phyloP scores from a whole-genome alignment of 352 stramenopile species.

The Phytopythium litorale region DNA sequence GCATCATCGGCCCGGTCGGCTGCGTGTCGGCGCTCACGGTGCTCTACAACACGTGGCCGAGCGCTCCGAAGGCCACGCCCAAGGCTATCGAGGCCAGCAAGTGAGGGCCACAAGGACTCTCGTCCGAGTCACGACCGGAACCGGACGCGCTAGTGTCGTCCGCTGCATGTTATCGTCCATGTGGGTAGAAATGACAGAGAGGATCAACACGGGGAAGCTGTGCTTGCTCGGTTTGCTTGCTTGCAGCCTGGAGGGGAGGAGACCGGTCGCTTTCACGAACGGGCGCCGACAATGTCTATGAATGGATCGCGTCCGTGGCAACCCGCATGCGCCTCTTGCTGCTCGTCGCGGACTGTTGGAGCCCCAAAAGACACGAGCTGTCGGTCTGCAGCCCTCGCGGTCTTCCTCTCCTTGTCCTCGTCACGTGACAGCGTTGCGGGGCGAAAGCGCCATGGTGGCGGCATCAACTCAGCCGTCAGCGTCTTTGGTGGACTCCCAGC shows the following conservation, averaged over 20 bases:
- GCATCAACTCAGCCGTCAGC: neutral
- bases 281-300: neutral
- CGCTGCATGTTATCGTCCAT: conserved; percentile 2
- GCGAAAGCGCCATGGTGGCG: neutral
- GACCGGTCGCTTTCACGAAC: neutral
- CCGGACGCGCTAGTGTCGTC: neutral
- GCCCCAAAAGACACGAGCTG: neutral
- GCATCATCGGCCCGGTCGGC: conserved; percentile 73
- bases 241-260: neutral
- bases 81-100: conserved; percentile 16
- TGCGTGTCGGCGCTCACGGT: conserved; percentile 80
- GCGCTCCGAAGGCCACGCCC: conserved; percentile 21
- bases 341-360: neutral
- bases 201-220: neutral
- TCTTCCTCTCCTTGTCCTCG: too few relatives aligned
- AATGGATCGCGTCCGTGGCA: neutral
- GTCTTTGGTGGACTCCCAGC: too few relatives aligned
- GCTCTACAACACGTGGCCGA: conserved; percentile 84
- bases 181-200: neutral
- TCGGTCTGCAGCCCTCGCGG: neutral
- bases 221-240: neutral
- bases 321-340: neutral
- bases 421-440: neutral
- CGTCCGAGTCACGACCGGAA: neutral
- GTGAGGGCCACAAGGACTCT: neutral